phyloP scores from a whole-genome alignment of 2,329 filamentous ascomycete species.

The Ophiostoma triangulosporum region DNA sequence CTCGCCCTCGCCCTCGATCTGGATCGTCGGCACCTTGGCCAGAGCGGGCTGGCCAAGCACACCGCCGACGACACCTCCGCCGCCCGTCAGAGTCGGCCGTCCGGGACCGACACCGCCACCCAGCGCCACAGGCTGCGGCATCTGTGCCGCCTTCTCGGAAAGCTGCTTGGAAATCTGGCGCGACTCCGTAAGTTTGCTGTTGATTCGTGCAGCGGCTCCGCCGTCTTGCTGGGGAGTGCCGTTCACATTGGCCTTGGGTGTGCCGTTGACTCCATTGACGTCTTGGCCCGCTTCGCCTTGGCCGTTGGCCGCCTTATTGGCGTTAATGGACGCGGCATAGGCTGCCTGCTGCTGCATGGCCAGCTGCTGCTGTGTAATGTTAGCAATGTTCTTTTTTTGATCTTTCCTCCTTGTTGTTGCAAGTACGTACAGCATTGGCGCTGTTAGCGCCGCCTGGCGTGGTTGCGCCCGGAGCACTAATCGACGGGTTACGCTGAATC shows the following conservation, averaged over 20 bases:
- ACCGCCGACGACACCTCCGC: constrained; percentile 62
- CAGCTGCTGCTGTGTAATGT: constrained; percentile 12
- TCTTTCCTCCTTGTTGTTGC: no score
- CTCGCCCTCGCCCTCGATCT: constrained; percentile 82
- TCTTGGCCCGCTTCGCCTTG: not conserved
- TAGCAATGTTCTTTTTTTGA: constrained; percentile 6
- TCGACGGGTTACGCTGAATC: not conserved
- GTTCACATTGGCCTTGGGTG: not conserved
- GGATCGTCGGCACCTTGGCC: constrained; percentile 66
- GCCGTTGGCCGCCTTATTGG: not conserved
- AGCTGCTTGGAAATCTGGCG: constrained; percentile 77
- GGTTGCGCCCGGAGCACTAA: not conserved
- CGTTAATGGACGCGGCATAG: constrained; percentile 29
- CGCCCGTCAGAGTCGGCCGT: constrained; percentile 75
- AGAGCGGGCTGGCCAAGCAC: constrained; percentile 82
- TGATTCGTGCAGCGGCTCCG: not conserved
- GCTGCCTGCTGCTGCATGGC: constrained; percentile 38
- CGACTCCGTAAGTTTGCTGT: constrained; percentile 38
- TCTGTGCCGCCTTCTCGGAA: constrained; percentile 49
- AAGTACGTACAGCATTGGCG: not conserved
- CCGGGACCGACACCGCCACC: constrained; percentile 44
- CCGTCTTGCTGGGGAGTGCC: constrained; percentile 6
- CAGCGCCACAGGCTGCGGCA: constrained; percentile 61
- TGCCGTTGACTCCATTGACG: constrained; percentile 3
- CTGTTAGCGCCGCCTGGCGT: constrained; percentile 3